phyloP scores from a whole-genome alignment of 331 rosid genomes.

The Ulmus americana region DNA sequence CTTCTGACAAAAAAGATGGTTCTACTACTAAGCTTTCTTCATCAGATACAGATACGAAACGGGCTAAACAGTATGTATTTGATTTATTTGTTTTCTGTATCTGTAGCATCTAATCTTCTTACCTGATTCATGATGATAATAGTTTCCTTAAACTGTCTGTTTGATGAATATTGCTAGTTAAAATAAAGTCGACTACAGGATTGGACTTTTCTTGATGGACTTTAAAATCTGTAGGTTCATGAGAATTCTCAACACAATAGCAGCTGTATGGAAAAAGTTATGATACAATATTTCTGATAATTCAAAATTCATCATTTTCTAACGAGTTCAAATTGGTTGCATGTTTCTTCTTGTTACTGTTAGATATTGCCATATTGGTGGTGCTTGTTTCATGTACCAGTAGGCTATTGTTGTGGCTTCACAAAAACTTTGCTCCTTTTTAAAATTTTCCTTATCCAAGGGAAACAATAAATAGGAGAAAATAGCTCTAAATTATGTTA shows the following conservation, averaged over 20 bases:
- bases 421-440: no score
- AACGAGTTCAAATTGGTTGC: no score
- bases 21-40: slow-evolving; percentile 50
- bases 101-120: neutral
- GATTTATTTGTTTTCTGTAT: neutral
- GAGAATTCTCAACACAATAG: neutral
- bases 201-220: neutral
- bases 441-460: no score
- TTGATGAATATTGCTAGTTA: neutral
- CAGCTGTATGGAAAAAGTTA: neutral
- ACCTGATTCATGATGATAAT: no score
- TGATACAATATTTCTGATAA: neutral
- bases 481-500: no score
- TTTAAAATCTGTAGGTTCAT: neutral
- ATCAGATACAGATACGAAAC: slow-evolving; percentile 77
- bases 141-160: no score
- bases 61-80: slow-evolving; percentile 71
- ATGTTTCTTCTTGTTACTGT: no score
- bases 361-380: no score
- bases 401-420: no score
- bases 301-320: neutral
- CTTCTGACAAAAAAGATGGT: slow-evolving; percentile 62
- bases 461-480: no score
- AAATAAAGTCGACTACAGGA: neutral
- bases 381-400: no score